Conservation (phyloP, 805 yeast species). For the Wickerhamiella australiensis region DNA sequence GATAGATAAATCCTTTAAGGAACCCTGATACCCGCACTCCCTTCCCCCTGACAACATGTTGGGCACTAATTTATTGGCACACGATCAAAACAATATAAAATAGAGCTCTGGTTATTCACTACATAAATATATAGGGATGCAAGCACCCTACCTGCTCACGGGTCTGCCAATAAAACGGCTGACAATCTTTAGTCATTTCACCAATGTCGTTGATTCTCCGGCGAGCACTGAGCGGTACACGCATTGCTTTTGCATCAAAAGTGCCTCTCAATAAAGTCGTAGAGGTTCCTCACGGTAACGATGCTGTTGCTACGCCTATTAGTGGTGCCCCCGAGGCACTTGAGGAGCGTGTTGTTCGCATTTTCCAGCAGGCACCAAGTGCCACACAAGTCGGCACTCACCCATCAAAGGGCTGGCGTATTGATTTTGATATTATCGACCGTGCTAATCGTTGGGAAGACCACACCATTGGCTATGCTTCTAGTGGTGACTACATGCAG, state of each 20-base stretch:
- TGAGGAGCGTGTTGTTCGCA: slow-evolving; percentile 54
- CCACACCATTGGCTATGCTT: slow-evolving; percentile 76
- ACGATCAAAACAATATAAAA: no score
- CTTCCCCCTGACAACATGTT: no score
- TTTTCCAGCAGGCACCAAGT: slow-evolving; percentile 61
- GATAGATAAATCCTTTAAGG: no score
- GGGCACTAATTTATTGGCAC: no score
- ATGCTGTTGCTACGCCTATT: slow-evolving; percentile 10
- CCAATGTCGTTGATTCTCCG: slow-evolving; percentile 7
- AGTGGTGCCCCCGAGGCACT: slow-evolving; percentile 65
- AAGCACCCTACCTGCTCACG: neutral
- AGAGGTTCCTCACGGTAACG: slow-evolving; percentile 4
- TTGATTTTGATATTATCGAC: slow-evolving; percentile 73
- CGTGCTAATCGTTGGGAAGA: slow-evolving; percentile 82
- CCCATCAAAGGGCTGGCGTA: slow-evolving; percentile 44
- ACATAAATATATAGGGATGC: neutral
- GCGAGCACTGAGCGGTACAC: slow-evolving; percentile 7
- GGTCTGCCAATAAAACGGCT: slow-evolving; percentile 3
- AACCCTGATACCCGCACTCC: no score
- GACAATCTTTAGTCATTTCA: slow-evolving; percentile 6
- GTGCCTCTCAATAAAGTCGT: slow-evolving; percentile 1
- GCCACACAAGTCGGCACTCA: slow-evolving; percentile 65
- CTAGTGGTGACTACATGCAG: slow-evolving; percentile 66
- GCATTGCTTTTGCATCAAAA: neutral
- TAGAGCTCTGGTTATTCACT: no score